Base-by-base conservation (phyloP, 768 basidiomycete species). In the Pleurotus eryngii region DNA sequence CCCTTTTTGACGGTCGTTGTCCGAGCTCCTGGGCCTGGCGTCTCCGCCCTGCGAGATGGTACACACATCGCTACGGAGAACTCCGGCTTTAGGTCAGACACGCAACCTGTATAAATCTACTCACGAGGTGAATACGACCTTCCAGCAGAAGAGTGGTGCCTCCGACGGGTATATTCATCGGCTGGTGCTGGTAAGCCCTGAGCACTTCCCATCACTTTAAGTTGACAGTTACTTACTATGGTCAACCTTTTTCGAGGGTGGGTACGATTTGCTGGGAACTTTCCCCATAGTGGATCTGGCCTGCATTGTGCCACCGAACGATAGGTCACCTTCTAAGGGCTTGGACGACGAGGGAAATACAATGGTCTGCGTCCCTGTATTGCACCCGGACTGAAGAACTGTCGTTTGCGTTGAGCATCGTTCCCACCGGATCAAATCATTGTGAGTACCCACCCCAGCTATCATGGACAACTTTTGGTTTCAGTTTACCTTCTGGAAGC, bases 1-100 rank as follows among this genome's bases (percentile, higher is more conserved):
- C 51, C 51, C 51, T 54, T 54, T 39, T 54, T 54, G 9, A 54
- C 51, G 20, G 51, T 54, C 37, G 30, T 35, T 35, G 51, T 54
- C 51, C 51, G 42, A 26, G 51, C 3, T 15, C 37, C 24, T 22
- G 51, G 51, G 14, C 35, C 51, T 20, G 51, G 51, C 24, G 51
- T 54, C 22, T 54, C 51, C 15, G 51, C 51, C 42, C 51, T 54
- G 38, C 51, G 51, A 38, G 51, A 42, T n/a, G 51, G 27, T 42
- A 54, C 22, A 24, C 42, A 39, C 14, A 17, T 11, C 35, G 51
- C 51, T 54, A 24, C 30, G 11, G 11, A 9, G 30, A 30, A 35
- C 30, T 35, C 11, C 11, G 30, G 30, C 30, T 35, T 35, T 35
- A 12, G 30, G 30, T 35, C 30, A 35, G 30, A 35, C 9, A 9